Base-by-base conservation (phyloP, 2,329 filamentous ascomycete genomes). In the Ophiostoma pallidulum region DNA sequence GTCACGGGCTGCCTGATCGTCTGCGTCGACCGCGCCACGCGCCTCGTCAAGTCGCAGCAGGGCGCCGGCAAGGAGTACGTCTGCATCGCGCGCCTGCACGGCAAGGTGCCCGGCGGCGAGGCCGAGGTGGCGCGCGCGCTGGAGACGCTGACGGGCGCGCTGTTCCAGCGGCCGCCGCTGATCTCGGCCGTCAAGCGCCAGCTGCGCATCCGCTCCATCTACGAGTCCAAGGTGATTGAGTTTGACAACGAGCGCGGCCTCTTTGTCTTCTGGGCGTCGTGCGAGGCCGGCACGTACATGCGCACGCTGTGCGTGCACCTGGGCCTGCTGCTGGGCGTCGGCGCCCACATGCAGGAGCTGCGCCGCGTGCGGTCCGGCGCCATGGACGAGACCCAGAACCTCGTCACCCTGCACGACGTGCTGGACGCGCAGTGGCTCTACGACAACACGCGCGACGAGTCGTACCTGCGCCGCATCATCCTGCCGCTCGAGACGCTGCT, bases 31-130 rank as follows among this genome's bases (percentile, higher is more conserved):
- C 89, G 92, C 62, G 92, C 92, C 47, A 98, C 92, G 56, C 86
- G 92, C 62, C 82, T 98, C 50, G 92, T 98, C 66, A 98, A 98
- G 77, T 95, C 90, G 45, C 92, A 98, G 71, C 92, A 98, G 70
- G 90, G 91, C 62, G 92, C 92, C 53, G 92, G 92, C 77, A 98
- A 98, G 75, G 92, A 98, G 73, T 98, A 98, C 66, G 90, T 97
- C 46, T 90, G 86, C 61, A 89, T 98, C 52, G 88, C 97, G 61
- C 81, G 92, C 61, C 78, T 98, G 54, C 92, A 98, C 70, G 90
- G 94, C 72, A 94, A 90, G 72, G 77, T 98, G 47, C 86, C 90
- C 45, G 92, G 91, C 57, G 91, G 91, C 59, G 84, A 95, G 74
- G 81, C 87, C 37, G 90, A 95, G 68, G 91, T 98, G 61, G 84